Base-by-base conservation (phyloP, 768 basidiomycete genomes). In the Amanita rimosa region DNA sequence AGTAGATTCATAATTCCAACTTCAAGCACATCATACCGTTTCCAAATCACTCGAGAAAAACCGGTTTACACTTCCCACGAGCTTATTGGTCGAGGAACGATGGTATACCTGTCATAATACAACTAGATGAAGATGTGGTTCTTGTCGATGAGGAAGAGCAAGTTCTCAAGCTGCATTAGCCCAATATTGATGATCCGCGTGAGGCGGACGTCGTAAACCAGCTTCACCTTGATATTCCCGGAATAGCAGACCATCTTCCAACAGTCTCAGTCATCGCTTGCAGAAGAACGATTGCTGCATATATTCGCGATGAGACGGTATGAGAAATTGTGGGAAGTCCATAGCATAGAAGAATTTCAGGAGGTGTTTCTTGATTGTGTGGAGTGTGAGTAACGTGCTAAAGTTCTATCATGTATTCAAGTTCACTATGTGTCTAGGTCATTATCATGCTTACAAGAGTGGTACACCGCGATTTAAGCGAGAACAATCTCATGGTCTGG, bases 381-480 rank as follows among this genome's bases (percentile, higher is more conserved):
- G 19, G 51, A 52, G 26, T 48, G 51, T 52, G 26, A 27, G 44
- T 36, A 17, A n/a, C n/a, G 7, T 19, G 6, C 14, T 31, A 13
- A 31, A 31, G 9, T 33, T n/a, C 16, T 7, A 26, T 24, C 10
- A 8, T n/a, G 6, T 34, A n/a, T 48, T 37, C 16, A 1, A 35
- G 21, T 40, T 31, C 8, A 37, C 24, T 4, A 6, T 37, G 17
- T 40, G 3, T 2, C 13, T 19, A 64, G 63, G 56, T 31, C 63
- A 63, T 47, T 52, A 54, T 34, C 50, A 52, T 27, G 54, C 57
- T 1, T 59, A 45, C 29, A 48, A 41, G 26, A 52, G 44, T 17
- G 57, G 54, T 67, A 21, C 63, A 67, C 50, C 52, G 60, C 31
- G 59, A 67, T 48, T 44, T 67, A 44, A 62, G 66, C 52, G 55